A percentile compares a stretch with the other conserved stretches of the same genome.
Evolutionary conservation across 805 yeast genomes (phyloP).

Genomic region (Wickerhamiella alocasiicola): DNA sequence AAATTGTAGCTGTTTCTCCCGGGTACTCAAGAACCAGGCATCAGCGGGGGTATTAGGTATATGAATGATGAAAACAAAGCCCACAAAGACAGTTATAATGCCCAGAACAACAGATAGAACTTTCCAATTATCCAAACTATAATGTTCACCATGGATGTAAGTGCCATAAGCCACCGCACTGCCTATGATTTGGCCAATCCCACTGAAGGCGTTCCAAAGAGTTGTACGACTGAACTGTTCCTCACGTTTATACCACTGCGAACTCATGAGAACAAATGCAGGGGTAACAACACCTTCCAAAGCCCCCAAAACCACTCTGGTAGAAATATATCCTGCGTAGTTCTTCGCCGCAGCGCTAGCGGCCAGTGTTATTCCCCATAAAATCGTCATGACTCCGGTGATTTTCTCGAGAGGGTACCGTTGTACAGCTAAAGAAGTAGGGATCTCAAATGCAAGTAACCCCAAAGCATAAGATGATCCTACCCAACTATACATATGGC

Average conservation of each 20-base stretch:
- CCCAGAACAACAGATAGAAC: constrained; percentile 46
- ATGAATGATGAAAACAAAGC: constrained; percentile 17
- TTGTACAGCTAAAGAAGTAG: constrained; percentile 38
- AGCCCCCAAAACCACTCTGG: constrained; percentile 38
- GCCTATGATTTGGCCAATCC: constrained; percentile 37
- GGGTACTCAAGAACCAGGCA: constrained; percentile 36
- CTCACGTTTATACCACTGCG: constrained; percentile 43
- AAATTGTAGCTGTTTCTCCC: constrained; percentile 37
- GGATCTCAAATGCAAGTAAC: constrained; percentile 44
- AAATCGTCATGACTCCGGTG: constrained; percentile 30
- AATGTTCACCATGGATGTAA: constrained; percentile 9
- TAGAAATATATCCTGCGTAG: constrained; percentile 35
- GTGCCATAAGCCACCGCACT: constrained; percentile 38
- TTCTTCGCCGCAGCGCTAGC: constrained; percentile 34
- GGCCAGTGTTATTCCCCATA: constrained; percentile 38
- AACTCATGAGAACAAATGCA: constrained; percentile 41
- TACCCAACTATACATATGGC: constrained; percentile 35
- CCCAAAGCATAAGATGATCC: constrained; percentile 56
- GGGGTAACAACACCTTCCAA: constrained; percentile 45
- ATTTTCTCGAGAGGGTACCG: constrained; percentile 45
- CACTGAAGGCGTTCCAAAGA: constrained; percentile 34
- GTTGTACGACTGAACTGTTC: constrained; percentile 36
- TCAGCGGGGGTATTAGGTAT: constrained; percentile 43
- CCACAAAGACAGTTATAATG: constrained; percentile 36
- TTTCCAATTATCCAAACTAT: constrained; percentile 35